phyloP scores from a whole-genome alignment of 2,329 filamentous ascomycete species.

The Neofusicoccum umdonicola region DNA sequence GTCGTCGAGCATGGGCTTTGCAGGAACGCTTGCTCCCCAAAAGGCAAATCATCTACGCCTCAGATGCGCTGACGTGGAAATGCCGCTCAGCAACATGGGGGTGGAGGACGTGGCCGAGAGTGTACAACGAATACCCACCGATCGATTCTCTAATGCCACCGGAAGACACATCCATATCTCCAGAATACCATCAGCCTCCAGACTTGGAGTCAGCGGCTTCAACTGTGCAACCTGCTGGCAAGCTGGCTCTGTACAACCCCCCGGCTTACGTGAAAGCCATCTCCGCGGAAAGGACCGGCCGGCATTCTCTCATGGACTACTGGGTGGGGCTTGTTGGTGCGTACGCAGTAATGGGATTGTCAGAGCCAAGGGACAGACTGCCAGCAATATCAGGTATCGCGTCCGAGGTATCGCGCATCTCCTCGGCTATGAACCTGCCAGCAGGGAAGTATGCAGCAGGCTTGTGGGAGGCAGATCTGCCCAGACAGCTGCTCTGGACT shows the following conservation, averaged over 20 bases:
- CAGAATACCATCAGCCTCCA: too few species aligned
- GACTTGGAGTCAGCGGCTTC: not conserved
- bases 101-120: not conserved
- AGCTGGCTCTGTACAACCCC: not conserved
- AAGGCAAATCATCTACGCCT: not conserved
- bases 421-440: not conserved
- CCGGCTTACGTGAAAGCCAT: not conserved
- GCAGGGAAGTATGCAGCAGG: too few species aligned
- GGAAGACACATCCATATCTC: not conserved
- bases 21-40: not conserved
- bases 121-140: not conserved
- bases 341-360: not conserved
- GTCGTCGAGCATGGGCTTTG: not conserved
- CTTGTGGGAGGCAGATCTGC: too few species aligned
- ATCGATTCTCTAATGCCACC: not conserved
- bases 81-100: not conserved
- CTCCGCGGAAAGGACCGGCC: not conserved
- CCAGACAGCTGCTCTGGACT: too few species aligned
- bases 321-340: not conserved
- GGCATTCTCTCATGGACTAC: not conserved
- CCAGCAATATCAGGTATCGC: not conserved
- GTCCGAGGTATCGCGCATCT: not conserved
- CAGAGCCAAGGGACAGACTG: not conserved
- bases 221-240: not conserved
- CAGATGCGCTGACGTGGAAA: not conserved